Conservation (phyloP, 2,329 filamentous ascomycete genomes). For the Gaeumannomyces tritici region DNA sequence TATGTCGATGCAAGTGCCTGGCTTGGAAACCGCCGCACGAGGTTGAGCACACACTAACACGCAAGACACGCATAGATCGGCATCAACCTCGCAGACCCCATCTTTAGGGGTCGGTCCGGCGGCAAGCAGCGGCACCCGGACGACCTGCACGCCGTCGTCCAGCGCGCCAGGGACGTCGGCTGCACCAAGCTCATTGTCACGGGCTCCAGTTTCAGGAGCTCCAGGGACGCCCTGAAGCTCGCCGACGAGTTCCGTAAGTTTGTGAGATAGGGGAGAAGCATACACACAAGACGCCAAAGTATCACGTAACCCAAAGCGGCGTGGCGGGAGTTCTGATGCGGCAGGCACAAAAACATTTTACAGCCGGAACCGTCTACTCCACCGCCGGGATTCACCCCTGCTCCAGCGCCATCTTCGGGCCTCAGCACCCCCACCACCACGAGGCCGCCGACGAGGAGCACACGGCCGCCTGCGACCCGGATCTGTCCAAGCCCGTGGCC, state of each 20-base stretch:
- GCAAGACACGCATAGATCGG: constrained; percentile 50
- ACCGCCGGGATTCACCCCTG: constrained; percentile 95
- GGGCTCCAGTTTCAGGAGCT: constrained; percentile 76
- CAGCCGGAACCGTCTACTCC: constrained; percentile 74
- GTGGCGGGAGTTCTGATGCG: too few relatives aligned
- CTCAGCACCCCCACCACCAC: constrained; percentile 32
- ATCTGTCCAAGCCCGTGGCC: constrained; percentile 34
- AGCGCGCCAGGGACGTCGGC: constrained; percentile 66
- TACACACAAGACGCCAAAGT: too few relatives aligned
- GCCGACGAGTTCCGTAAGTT: constrained; percentile 63
- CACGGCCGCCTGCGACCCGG: constrained; percentile 43
- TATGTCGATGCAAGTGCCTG: constrained; percentile 54
- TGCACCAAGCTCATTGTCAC: constrained; percentile 90
- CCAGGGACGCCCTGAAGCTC: constrained; percentile 62
- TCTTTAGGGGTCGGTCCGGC: constrained; percentile 78
- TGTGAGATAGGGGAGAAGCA: constrained; percentile 4
- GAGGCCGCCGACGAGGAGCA: constrained; percentile 34
- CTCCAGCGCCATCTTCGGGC: constrained; percentile 68
- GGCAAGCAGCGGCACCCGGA: constrained; percentile 66
- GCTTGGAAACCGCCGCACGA: too few relatives aligned
- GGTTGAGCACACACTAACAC: neutral
- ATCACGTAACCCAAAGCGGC: constrained; percentile 8
- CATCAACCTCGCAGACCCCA: constrained; percentile 90
- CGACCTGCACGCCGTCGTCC: constrained; percentile 68
- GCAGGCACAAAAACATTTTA: too few relatives aligned